A percentile compares a stretch with the other conserved stretches of the same genome.
These are phyloP conservation scores for Amanita muscaria DNA, from an alignment of 768 basidiomycete species.

Conservation along the genomic window DNA sequence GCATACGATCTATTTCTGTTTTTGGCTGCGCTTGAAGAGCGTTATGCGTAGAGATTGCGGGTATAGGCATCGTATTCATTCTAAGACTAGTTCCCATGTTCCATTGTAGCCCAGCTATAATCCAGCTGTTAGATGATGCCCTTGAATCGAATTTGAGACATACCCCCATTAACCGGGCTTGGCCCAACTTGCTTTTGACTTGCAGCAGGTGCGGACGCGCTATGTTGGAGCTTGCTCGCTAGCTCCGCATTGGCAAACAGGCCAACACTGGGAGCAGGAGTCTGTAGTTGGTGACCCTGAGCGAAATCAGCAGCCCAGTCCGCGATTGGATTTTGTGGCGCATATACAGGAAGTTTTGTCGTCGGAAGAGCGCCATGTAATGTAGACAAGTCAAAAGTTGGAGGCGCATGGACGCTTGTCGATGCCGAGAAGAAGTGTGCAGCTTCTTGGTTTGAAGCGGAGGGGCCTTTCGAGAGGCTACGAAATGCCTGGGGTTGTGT, in stretches of 20 bases:
- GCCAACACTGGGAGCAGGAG: conserved; percentile 3
- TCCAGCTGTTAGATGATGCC: neutral
- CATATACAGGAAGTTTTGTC: conserved; percentile 17
- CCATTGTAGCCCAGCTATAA: conserved; percentile 32
- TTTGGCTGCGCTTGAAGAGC: conserved; percentile 20
- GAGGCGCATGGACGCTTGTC: conserved; percentile 23
- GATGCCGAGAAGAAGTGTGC: conserved; percentile 56
- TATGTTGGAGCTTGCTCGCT: neutral
- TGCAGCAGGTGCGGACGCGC: neutral
- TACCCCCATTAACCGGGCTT: neutral
- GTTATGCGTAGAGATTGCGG: conserved; percentile 20
- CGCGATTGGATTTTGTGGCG: conserved; percentile 19
- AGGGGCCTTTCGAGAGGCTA: conserved; percentile 34
- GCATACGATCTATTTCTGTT: conserved; percentile 36
- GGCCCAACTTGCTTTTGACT: neutral
- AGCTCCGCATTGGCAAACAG: no score
- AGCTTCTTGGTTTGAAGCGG: conserved; percentile 53
- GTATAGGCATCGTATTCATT: conserved; percentile 30
- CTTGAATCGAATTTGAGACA: neutral
- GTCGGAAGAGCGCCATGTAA: conserved; percentile 41
- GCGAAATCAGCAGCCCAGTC: conserved; percentile 64
- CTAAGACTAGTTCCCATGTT: conserved; percentile 27
- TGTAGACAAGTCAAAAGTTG: conserved; percentile 52
- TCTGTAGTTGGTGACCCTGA: conserved; percentile 24
- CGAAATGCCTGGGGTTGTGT: conserved; percentile 45